Evolutionary conservation across 2,329 filamentous ascomycete genomes (phyloP).

Genomic region (Epichloe amarillans): DNA sequence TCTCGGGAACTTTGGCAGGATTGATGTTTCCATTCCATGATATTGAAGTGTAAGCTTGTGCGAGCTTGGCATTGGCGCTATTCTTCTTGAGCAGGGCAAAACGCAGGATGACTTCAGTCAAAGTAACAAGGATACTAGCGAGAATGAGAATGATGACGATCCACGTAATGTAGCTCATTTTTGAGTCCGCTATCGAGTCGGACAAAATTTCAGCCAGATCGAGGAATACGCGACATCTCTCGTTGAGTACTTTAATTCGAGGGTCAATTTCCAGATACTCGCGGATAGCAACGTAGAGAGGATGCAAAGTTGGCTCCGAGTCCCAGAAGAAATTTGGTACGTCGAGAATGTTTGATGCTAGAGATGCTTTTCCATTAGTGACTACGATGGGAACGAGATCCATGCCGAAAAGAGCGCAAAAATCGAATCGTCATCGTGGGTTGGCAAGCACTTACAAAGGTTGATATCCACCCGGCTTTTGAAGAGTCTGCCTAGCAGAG

Average conservation of each 20-base stretch:
- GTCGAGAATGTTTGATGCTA: conserved; percentile 89
- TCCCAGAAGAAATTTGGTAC: conserved; percentile 99
- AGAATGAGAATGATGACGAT: conserved; percentile 93
- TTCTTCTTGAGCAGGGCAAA: conserved; percentile 54
- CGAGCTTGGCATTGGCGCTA: conserved; percentile 8
- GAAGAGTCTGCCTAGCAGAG: conserved; percentile 80
- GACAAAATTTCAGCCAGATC: conserved; percentile 91
- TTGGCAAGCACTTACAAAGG: conserved; percentile 53
- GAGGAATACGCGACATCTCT: conserved; percentile 89
- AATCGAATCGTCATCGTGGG: neutral
- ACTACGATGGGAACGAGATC: neutral
- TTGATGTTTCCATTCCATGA: conserved; percentile 7
- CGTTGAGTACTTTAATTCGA: conserved; percentile 91
- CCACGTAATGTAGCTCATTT: conserved; percentile 95
- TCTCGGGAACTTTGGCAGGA: conserved; percentile 7
- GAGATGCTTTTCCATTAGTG: neutral
- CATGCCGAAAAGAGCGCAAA: no score
- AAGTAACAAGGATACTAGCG: conserved; percentile 81
- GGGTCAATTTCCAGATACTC: conserved; percentile 97
- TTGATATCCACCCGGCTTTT: conserved; percentile 95
- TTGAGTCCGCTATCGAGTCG: conserved; percentile 82
- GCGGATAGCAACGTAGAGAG: conserved; percentile 84
- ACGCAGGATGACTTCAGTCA: conserved; percentile 74
- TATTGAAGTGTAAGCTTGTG: conserved; percentile 6
- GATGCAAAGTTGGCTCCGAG: conserved; percentile 85